phyloP scores from a whole-genome alignment of 2,329 filamentous ascomycete genomes.

The Paraphoma sp. region DNA sequence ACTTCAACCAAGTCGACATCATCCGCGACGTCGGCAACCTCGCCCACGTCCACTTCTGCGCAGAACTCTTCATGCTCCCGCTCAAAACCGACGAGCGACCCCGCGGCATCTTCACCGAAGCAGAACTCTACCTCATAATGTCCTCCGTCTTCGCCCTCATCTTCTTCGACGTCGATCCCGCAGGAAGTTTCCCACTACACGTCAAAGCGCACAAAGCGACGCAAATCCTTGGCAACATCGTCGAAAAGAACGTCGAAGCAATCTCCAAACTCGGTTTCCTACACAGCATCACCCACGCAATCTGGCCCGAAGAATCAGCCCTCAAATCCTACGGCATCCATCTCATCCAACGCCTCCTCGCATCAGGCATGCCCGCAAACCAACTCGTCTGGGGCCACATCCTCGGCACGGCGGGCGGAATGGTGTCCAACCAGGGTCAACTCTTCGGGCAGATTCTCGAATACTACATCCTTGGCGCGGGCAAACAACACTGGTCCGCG shows the following conservation, averaged over 20 bases:
- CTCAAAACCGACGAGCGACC: conserved; percentile 61
- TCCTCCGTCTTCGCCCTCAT: conserved; percentile 60
- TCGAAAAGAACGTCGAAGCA: conserved; percentile 57
- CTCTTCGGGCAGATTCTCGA: conserved; percentile 65
- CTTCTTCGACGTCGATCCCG: conserved; percentile 63
- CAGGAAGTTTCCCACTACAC: conserved; percentile 59
- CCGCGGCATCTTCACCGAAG: conserved; percentile 60
- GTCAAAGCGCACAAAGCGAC: conserved; percentile 56
- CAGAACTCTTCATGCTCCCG: conserved; percentile 62
- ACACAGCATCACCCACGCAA: conserved; percentile 48
- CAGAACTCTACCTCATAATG: conserved; percentile 62
- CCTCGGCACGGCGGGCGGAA: conserved; percentile 62
- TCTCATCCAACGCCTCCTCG: conserved; percentile 62
- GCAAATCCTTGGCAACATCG: conserved; percentile 57
- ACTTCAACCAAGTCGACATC: conserved; percentile 73
- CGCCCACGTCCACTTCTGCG: conserved; percentile 61
- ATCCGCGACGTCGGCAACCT: conserved; percentile 64
- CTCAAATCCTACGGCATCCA: conserved; percentile 62
- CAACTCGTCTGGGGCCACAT: conserved; percentile 65
- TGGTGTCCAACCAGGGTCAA: conserved; percentile 63
- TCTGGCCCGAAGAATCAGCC: conserved; percentile 49
- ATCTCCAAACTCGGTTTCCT: conserved; percentile 52
- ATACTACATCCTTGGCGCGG: conserved; percentile 60
- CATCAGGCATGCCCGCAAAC: conserved; percentile 53
- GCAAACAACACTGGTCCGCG: conserved; percentile 54